phyloP scores from a whole-genome alignment of 176 grass and related monocot species.

The Otatea glauca region DNA sequence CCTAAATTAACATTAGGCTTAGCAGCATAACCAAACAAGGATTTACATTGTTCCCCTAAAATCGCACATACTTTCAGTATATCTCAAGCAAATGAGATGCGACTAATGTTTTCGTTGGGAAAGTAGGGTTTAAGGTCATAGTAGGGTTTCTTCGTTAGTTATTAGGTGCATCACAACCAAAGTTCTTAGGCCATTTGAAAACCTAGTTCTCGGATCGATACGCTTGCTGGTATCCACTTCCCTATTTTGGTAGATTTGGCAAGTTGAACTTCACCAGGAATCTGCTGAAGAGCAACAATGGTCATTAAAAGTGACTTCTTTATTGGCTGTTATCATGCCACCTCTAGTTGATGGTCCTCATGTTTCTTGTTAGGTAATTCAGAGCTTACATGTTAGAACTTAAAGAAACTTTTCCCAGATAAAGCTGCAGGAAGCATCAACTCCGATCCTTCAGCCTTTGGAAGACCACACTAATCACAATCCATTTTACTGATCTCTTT shows the following conservation, averaged over 20 bases:
- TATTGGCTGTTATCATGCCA: background rate
- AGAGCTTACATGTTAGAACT: no score
- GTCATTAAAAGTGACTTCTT: constrained; percentile 8
- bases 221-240: background rate
- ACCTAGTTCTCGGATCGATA: background rate
- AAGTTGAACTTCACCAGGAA: constrained; percentile 18
- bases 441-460: no score
- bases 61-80: background rate
- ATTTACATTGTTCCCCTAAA: no score
- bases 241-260: background rate
- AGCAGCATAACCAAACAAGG: no score
- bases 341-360: constrained; percentile 1
- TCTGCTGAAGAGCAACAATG: background rate
- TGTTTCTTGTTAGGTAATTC: no score
- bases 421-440: background rate
- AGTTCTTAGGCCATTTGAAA: background rate
- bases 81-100: background rate
- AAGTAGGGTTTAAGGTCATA: background rate
- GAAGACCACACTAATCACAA: no score
- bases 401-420: background rate
- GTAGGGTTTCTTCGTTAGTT: background rate
- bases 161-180: background rate
- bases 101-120: background rate
- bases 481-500: no score
- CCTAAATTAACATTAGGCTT: no score